A percentile compares a stretch with the other conserved stretches of the same genome.
phyloP scores from a whole-genome alignment of 177 flowering plant genomes.

The Vitis hybrid region DNA sequence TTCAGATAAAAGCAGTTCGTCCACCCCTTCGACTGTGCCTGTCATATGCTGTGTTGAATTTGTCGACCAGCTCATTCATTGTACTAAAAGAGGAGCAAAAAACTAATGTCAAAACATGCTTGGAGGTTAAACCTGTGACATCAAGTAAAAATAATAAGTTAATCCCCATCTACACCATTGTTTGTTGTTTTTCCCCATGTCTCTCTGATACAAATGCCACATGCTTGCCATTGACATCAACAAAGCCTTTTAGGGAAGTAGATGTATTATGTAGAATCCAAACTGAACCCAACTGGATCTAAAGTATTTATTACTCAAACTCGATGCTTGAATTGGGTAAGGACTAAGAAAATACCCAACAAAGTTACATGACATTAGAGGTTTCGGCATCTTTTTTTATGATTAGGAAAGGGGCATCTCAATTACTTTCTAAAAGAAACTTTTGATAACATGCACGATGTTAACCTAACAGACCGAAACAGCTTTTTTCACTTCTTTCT shows the following conservation, averaged over 20 bases:
- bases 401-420: background rate
- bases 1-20: slow-evolving; percentile 62
- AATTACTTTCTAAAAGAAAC: background rate
- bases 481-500: background rate
- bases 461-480: too few species aligned
- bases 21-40: slow-evolving; percentile 86
- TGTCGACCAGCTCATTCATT: slow-evolving; percentile 92
- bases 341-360: too few species aligned
- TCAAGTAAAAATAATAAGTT: background rate
- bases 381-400: too few species aligned
- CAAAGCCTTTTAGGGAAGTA: too few species aligned
- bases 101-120: background rate
- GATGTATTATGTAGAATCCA: too few species aligned
- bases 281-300: too few species aligned
- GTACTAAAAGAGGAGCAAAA: slow-evolving; percentile 45
- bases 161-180: background rate
- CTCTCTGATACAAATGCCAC: background rate
- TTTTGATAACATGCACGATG: background rate
- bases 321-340: too few species aligned
- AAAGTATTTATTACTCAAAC: too few species aligned
- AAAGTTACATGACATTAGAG: too few species aligned
- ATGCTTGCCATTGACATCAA: background rate
- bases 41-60: slow-evolving; percentile 94
- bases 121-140: background rate
- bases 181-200: background rate